These are phyloP conservation scores for Amylostereum areolatum DNA, from an alignment of 1,284 basidiomycete species.

Conservation along the genomic window DNA sequence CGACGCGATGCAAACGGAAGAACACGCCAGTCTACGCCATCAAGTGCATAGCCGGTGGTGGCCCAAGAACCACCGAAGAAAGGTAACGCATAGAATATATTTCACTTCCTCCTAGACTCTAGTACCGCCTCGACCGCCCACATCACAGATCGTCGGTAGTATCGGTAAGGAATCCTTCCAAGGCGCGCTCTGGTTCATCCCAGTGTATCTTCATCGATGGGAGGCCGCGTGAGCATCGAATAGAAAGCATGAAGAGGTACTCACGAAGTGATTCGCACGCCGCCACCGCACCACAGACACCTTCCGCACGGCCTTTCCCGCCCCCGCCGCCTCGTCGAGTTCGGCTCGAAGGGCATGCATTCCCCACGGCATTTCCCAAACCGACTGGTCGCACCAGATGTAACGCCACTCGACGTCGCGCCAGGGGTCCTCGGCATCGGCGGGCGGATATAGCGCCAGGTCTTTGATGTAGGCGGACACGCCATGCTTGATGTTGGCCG, in stretches of 20 bases:
- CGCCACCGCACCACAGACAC: slow-evolving; percentile 12
- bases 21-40: too few species aligned
- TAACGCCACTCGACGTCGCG: slow-evolving; percentile 12
- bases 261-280: slow-evolving; percentile 20
- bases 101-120: too few species aligned
- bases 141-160: background rate
- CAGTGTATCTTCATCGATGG: slow-evolving; percentile 10
- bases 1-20: too few species aligned
- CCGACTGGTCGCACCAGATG: slow-evolving; percentile 18
- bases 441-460: slow-evolving; percentile 7
- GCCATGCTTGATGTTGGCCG: slow-evolving; percentile 9
- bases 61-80: too few species aligned
- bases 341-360: slow-evolving; percentile 12
- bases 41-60: too few species aligned
- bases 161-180: slow-evolving; percentile 1
- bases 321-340: slow-evolving; percentile 9
- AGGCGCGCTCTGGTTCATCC: slow-evolving; percentile 13
- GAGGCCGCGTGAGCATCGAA: background rate
- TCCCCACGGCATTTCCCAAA: slow-evolving; percentile 15
- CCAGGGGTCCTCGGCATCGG: slow-evolving; percentile 3
- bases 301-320: slow-evolving; percentile 7
- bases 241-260: background rate
- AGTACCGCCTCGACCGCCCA: too few species aligned
- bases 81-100: too few species aligned
- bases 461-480: slow-evolving; percentile 8